Percentiles rank a stretch among this genome's conserved stretches.
phyloP scores from a whole-genome alignment of 805 yeast genomes.

The Saccharomyces paradoxus region DNA sequence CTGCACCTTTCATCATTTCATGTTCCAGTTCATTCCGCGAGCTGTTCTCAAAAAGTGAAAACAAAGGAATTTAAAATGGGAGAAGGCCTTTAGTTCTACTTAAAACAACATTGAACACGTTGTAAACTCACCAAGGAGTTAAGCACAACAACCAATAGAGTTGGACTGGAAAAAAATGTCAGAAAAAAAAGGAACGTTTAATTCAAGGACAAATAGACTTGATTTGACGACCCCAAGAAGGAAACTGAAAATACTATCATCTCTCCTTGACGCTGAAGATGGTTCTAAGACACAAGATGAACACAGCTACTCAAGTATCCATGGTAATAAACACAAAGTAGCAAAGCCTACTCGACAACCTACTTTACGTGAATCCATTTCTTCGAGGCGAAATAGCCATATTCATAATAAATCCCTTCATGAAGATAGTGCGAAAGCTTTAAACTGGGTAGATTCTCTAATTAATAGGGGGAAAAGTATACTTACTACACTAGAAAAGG shows the following conservation, averaged over 20 bases:
- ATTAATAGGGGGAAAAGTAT: conserved; percentile 14
- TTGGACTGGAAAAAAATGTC: background rate
- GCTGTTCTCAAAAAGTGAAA: background rate
- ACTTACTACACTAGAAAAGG: conserved; percentile 10
- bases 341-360: background rate
- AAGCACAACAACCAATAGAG: background rate
- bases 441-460: conserved; percentile 12
- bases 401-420: background rate
- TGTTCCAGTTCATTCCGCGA: background rate
- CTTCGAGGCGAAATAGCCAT: background rate
- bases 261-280: background rate
- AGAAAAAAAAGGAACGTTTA: background rate
- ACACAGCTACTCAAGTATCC: background rate
- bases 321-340: background rate
- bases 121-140: background rate
- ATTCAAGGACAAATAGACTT: background rate
- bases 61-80: background rate
- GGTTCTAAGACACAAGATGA: background rate
- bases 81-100: background rate
- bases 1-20: background rate
- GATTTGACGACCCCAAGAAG: background rate
- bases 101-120: background rate
- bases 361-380: background rate
- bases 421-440: conserved; percentile 5
- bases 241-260: background rate